Evolutionary conservation across 768 basidiomycete species (phyloP).

Genomic region (Lactarius quietus): DNA sequence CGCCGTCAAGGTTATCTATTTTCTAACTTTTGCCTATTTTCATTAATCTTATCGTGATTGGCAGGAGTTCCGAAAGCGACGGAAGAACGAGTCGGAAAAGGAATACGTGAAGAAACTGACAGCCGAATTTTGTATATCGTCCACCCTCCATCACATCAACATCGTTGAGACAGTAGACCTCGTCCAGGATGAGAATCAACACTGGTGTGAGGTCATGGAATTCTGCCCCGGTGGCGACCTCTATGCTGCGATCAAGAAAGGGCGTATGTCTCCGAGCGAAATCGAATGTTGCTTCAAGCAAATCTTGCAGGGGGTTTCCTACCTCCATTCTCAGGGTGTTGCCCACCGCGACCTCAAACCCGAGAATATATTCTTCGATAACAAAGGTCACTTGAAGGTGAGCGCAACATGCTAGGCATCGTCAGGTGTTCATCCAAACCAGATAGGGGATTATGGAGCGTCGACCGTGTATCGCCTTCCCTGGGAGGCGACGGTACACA

Average conservation of each 20-base stretch:
- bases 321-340: conserved; percentile 94
- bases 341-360: conserved; percentile 98
- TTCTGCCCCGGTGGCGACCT: conserved; percentile 98
- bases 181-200: conserved; percentile 93
- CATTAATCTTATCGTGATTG: conserved; percentile 11
- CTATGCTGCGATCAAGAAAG: conserved; percentile 98
- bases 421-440: conserved; percentile 24
- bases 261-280: conserved; percentile 85
- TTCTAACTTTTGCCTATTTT: not conserved
- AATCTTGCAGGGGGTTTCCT: conserved; percentile 81
- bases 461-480: conserved; percentile 99
- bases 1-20: conserved; percentile 85
- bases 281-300: conserved; percentile 99
- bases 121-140: conserved; percentile 97
- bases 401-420: conserved; percentile 26
- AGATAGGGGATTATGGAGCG: conserved; percentile 99
- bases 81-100: conserved; percentile 98
- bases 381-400: conserved; percentile 90
- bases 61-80: conserved; percentile 95
- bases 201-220: conserved; percentile 99
- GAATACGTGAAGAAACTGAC: conserved; percentile 99
- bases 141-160: conserved; percentile 89
- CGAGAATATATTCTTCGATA: conserved; percentile 95
- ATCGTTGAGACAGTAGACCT: conserved; percentile 98
- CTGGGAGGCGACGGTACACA: conserved; percentile 95